These are phyloP conservation scores for Spathaspora passalidarum DNA, from an alignment of 805 yeast species.

Conservation along the genomic window DNA sequence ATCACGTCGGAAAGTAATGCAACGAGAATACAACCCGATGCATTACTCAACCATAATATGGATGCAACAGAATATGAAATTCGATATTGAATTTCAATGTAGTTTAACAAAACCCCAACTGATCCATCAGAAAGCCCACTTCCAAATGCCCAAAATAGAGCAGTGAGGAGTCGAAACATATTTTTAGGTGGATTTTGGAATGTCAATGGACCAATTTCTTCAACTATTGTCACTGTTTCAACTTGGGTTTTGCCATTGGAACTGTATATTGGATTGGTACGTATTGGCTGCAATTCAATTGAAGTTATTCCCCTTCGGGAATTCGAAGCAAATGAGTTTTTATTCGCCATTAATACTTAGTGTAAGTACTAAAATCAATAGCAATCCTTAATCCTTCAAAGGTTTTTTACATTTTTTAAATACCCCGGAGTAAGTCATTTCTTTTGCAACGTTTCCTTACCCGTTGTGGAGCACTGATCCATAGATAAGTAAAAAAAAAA, in stretches of 20 bases:
- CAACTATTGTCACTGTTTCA: not conserved
- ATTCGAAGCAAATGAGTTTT: not conserved
- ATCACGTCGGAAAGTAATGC: constrained; percentile 48
- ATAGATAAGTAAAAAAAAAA: not conserved
- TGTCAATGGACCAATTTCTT: constrained; percentile 22
- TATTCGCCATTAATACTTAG: not conserved
- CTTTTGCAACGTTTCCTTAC: not conserved
- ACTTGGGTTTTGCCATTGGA: not conserved
- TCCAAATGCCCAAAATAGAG: constrained; percentile 38
- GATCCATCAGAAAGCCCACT: constrained; percentile 54
- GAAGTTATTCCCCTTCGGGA: not conserved
- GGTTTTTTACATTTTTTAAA: not conserved
- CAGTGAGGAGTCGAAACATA: constrained; percentile 38
- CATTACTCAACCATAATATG: constrained; percentile 55
- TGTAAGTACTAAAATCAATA: not conserved
- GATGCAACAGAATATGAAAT: constrained; percentile 55
- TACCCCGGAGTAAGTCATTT: not conserved
- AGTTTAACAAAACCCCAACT: constrained; percentile 58
- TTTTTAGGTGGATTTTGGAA: constrained; percentile 42
- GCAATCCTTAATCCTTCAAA: not conserved
- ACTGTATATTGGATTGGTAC: not conserved
- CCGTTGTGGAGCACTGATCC: not conserved
- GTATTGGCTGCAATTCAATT: no score
- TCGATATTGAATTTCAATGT: constrained; percentile 46
- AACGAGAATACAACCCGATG: constrained; percentile 49